Percentiles rank a stretch among this genome's conserved stretches.
phyloP scores from a whole-genome alignment of 345 rosid species.

The Acer yangbiense region DNA sequence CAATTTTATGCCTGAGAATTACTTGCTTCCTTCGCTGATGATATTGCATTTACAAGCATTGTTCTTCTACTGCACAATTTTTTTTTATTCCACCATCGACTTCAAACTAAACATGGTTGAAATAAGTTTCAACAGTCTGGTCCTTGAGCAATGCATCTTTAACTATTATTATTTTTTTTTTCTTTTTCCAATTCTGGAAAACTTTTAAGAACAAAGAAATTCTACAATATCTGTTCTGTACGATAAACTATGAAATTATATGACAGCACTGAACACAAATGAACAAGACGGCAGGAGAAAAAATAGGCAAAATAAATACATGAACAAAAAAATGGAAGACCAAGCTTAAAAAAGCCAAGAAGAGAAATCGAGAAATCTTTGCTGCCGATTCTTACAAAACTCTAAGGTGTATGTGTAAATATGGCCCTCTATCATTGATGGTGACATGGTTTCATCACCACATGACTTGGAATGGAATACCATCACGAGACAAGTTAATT shows the following conservation, averaged over 20 bases:
- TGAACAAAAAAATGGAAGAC: conserved; percentile 20
- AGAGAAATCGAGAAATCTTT: conserved; percentile 16
- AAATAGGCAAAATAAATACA: conserved; percentile 35
- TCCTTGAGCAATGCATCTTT: not conserved
- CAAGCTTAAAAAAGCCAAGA: conserved; percentile 12
- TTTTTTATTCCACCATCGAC: too few relatives aligned
- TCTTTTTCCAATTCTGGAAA: not conserved
- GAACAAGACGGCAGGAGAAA: conserved; percentile 8
- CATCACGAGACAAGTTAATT: conserved; percentile 4
- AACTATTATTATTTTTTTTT: not conserved
- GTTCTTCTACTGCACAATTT: too few relatives aligned
- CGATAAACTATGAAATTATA: conserved; percentile 20
- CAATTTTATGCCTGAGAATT: not conserved
- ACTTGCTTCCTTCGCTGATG: too few relatives aligned
- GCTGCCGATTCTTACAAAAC: conserved; percentile 33
- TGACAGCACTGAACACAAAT: conserved; percentile 21
- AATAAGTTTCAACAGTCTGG: not conserved
- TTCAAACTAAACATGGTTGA: not conserved
- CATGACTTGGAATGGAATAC: not conserved
- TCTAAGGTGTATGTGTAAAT: conserved; percentile 18
- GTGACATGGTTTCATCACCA: conserved; percentile 16
- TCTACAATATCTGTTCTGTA: conserved; percentile 20
- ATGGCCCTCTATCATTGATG: conserved; percentile 8
- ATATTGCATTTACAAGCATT: not conserved
- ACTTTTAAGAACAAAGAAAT: conserved; percentile 2